Percentiles rank a stretch among this genome's conserved stretches.
Conservation (phyloP, 1,284 basidiomycete species). For the Moesziomyces aphidis region DNA sequence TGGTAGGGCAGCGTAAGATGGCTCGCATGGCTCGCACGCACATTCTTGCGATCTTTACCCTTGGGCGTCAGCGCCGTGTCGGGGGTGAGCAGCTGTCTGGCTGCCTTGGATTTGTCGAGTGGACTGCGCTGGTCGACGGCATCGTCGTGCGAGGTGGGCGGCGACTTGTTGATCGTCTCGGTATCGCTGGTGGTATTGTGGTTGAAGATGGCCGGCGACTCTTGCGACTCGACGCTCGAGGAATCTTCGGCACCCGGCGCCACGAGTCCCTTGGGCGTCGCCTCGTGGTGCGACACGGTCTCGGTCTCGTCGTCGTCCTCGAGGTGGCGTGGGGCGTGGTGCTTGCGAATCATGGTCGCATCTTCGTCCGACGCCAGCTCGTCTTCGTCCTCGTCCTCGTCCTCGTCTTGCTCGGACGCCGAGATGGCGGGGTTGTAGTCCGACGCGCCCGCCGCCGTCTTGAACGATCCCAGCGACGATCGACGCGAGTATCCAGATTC, state of each 20-base stretch:
- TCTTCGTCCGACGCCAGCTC: conserved; percentile 6
- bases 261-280: conserved; percentile 3
- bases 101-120: too few species aligned
- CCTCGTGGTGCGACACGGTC: conserved; percentile 10
- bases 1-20: conserved; percentile 47
- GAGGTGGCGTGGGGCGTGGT: not conserved
- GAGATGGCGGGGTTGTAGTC: conserved; percentile 6
- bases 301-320: conserved; percentile 25
- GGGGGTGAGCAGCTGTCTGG: conserved; percentile 16
- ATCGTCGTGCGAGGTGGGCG: conserved; percentile 46
- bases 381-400: conserved; percentile 13
- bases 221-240: conserved; percentile 26
- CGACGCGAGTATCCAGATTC: conserved; percentile 37
- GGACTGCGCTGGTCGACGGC: conserved; percentile 1
- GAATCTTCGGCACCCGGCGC: conserved; percentile 3
- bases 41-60: conserved; percentile 9
- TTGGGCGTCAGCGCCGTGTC: conserved; percentile 24
- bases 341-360: conserved; percentile 13
- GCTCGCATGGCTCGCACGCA: conserved; percentile 29
- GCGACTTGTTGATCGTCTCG: conserved; percentile 37
- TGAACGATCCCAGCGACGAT: conserved; percentile 39
- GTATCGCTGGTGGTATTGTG: conserved; percentile 19
- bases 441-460: conserved; percentile 31
- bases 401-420: conserved; percentile 12
- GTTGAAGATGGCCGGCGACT: conserved; percentile 32